Percentiles rank a stretch among this genome's conserved stretches.
Evolutionary conservation across 1,139 yeast genomes (phyloP).

Genomic region (Yamadazyma jaroonii): DNA sequence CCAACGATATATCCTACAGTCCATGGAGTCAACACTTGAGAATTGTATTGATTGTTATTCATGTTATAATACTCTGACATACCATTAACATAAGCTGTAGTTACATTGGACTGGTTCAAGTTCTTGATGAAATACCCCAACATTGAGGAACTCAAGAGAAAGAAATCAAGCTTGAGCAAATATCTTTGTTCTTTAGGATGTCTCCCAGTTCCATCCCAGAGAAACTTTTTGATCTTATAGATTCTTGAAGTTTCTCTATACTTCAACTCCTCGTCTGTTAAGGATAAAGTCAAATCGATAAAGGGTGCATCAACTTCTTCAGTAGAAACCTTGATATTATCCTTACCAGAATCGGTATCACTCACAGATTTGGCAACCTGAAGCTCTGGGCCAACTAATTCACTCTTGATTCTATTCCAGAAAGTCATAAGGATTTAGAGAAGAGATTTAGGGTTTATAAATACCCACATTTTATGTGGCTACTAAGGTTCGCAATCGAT

Average conservation of each 20-base stretch:
- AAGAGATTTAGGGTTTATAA: background rate
- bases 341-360: background rate
- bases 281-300: constrained; percentile 27
- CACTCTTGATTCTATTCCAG: background rate
- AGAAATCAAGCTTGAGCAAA: constrained; percentile 42
- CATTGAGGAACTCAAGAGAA: constrained; percentile 42
- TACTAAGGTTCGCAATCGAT: background rate
- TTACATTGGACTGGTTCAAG: constrained; percentile 44
- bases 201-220: constrained; percentile 52
- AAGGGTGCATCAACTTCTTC: constrained; percentile 15
- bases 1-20: constrained; percentile 61
- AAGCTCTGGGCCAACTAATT: constrained; percentile 6
- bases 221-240: constrained; percentile 27
- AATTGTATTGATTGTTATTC: constrained; percentile 51
- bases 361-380: background rate
- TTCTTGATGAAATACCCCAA: constrained; percentile 37
- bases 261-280: constrained; percentile 29
- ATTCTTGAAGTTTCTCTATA: constrained; percentile 21
- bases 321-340: background rate
- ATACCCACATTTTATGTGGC: constrained; percentile 1
- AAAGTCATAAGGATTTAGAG: constrained; percentile 3
- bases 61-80: constrained; percentile 55
- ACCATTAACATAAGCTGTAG: constrained; percentile 60
- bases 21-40: constrained; percentile 47
- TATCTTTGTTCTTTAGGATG: constrained; percentile 42